These are phyloP conservation scores for Zymoseptoria brevis DNA, from an alignment of 2,329 filamentous ascomycete genomes.

Conservation along the genomic window DNA sequence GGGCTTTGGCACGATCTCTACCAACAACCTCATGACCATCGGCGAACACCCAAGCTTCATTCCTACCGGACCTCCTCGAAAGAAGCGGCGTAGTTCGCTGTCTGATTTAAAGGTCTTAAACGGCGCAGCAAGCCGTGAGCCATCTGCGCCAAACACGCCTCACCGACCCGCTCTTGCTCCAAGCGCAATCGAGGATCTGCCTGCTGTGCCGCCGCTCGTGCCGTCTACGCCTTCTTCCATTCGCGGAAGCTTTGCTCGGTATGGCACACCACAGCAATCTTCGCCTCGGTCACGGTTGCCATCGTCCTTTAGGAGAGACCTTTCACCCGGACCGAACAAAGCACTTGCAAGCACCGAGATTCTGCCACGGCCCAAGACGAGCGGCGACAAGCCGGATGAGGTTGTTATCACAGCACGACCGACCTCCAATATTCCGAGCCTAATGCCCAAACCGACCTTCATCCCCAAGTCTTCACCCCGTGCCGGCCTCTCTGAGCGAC, in stretches of 20 bases:
- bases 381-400: constrained; percentile 20
- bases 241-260: constrained; percentile 29
- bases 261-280: constrained; percentile 34
- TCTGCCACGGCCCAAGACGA: constrained; percentile 24
- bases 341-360: constrained; percentile 9
- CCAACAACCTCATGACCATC: constrained; percentile 41
- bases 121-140: constrained; percentile 27
- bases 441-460: constrained; percentile 31
- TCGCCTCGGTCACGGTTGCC: constrained; percentile 29
- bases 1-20: constrained; percentile 18
- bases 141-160: constrained; percentile 16
- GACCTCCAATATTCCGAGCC: constrained; percentile 45
- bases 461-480: constrained; percentile 28
- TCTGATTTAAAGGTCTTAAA: constrained; percentile 73
- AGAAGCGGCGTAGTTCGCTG: constrained; percentile 83
- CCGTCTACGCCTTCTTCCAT: constrained; percentile 20
- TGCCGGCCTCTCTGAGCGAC: constrained; percentile 45
- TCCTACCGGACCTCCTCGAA: constrained; percentile 46
- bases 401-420: constrained; percentile 21
- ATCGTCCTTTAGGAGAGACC: constrained; percentile 36
- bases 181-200: constrained; percentile 18
- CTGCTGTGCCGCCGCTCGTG: constrained; percentile 32
- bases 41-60: constrained; percentile 40
- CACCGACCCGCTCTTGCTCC: constrained; percentile 14
- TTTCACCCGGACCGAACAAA: constrained; percentile 30